phyloP scores from a whole-genome alignment of 768 basidiomycete species.

The Coprinopsis strossmayeri region DNA sequence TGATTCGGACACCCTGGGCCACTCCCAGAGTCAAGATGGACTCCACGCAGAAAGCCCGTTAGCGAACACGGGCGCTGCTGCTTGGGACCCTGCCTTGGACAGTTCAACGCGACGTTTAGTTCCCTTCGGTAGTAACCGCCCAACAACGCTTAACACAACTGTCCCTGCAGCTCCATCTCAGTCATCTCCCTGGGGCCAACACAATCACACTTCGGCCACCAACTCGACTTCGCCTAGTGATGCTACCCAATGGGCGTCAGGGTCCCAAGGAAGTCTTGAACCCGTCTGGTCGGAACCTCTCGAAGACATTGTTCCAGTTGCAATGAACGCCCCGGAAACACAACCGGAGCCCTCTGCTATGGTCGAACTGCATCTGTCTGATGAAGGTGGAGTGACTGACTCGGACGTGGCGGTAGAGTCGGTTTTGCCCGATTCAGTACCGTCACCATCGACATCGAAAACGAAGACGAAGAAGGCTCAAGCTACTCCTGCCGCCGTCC shows the following conservation, averaged over 20 bases:
- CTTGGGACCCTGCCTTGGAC: conserved; percentile 7
- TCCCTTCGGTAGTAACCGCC: conserved; percentile 38
- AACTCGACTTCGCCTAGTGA: conserved; percentile 24
- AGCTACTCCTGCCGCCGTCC: too few species aligned
- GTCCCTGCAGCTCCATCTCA: conserved; percentile 19
- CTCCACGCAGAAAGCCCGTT: neutral
- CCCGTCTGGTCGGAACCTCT: conserved; percentile 37
- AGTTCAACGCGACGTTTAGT: conserved; percentile 25
- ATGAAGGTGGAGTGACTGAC: conserved; percentile 2
- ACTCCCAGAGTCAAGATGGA: too few species aligned
- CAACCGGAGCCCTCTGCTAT: neutral
- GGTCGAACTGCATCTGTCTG: conserved; percentile 3
- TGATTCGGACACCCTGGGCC: too few species aligned
- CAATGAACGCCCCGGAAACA: neutral
- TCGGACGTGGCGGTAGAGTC: conserved; percentile 1
- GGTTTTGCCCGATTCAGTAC: too few species aligned
- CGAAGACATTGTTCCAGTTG: neutral
- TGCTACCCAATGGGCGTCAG: conserved; percentile 49
- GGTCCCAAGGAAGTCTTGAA: conserved; percentile 38
- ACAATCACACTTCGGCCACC: conserved; percentile 18
- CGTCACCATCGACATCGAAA: too few species aligned
- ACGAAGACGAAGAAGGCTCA: too few species aligned
- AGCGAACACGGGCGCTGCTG: neutral
- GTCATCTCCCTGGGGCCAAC: conserved; percentile 31
- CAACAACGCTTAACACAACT: conserved; percentile 32